These are phyloP conservation scores for Cephalotrichum gorgonifer DNA, from an alignment of 2,329 filamentous ascomycete genomes.

Conservation along the genomic window DNA sequence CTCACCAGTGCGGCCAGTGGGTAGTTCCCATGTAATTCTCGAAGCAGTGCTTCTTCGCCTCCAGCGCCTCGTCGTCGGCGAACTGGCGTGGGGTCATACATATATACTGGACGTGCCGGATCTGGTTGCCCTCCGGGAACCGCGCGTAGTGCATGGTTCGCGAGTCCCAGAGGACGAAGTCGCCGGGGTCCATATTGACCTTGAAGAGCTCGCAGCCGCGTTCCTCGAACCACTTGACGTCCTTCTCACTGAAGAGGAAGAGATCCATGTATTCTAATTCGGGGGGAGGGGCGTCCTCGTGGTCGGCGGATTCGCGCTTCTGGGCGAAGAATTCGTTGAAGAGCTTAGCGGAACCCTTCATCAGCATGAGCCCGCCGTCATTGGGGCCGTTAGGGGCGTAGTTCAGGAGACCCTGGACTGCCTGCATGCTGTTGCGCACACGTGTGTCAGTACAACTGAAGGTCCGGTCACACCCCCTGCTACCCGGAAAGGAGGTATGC, in stretches of 20 bases:
- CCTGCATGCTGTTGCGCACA: constrained; percentile 12
- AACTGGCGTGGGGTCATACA: constrained; percentile 24
- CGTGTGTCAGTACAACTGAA: background rate
- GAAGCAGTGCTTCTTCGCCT: constrained; percentile 16
- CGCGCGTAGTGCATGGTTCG: constrained; percentile 32
- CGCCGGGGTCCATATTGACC: constrained; percentile 11
- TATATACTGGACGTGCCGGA: constrained; percentile 24
- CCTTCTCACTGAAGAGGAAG: constrained; percentile 13
- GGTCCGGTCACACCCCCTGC: background rate
- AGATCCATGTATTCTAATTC: constrained; percentile 24
- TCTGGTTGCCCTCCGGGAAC: constrained; percentile 21
- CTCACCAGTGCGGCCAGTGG: constrained; percentile 18
- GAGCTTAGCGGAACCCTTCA: constrained; percentile 29
- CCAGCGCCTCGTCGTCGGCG: constrained; percentile 18
- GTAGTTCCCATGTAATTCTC: constrained; percentile 16
- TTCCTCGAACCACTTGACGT: constrained; percentile 11
- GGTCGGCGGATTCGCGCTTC: constrained; percentile 15
- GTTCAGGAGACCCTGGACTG: constrained; percentile 32
- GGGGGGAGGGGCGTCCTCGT: constrained; percentile 19
- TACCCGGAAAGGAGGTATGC: no score
- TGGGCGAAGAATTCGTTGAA: constrained; percentile 32
- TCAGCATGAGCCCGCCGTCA: constrained; percentile 34
- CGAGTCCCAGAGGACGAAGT: constrained; percentile 30
- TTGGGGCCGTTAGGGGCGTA: constrained; percentile 30
- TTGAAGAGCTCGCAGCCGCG: constrained; percentile 10